phyloP scores from a whole-genome alignment of 805 yeast genomes.

The Metschnikowia corniflorae region DNA sequence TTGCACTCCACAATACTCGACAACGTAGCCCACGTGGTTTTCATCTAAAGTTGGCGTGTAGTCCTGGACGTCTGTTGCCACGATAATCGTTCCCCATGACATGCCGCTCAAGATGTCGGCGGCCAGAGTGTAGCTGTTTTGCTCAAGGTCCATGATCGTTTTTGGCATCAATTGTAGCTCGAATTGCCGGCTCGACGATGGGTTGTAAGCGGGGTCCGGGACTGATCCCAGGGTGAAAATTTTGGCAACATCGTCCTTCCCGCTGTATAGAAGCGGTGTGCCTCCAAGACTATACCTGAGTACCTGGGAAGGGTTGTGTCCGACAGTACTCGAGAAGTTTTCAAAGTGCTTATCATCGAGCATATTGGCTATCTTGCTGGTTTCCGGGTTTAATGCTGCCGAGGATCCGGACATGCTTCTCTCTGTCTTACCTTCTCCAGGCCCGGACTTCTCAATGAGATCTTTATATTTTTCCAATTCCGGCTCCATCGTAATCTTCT shows the following conservation, averaged over 20 bases:
- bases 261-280: conserved; percentile 68
- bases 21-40: conserved; percentile 71
- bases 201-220: conserved; percentile 61
- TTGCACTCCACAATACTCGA: conserved; percentile 81
- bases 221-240: conserved; percentile 39
- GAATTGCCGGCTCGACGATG: conserved; percentile 57
- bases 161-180: conserved; percentile 96
- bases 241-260: conserved; percentile 51
- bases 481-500: conserved; percentile 51
- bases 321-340: conserved; percentile 68
- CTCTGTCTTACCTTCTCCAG: conserved; percentile 19
- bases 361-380: conserved; percentile 43
- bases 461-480: conserved; percentile 43
- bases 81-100: conserved; percentile 96
- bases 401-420: conserved; percentile 15
- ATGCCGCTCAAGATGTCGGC: conserved; percentile 64
- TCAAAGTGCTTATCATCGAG: conserved; percentile 77
- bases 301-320: conserved; percentile 83
- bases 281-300: conserved; percentile 82
- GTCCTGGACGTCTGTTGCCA: conserved; percentile 73
- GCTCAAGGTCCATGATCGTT: conserved; percentile 77
- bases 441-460: conserved; percentile 49
- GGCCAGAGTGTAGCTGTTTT: conserved; percentile 26
- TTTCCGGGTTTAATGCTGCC: conserved; percentile 18
- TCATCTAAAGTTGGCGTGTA: conserved; percentile 54